Percentiles rank a stretch among this genome's conserved stretches.
Evolutionary conservation across 2,329 filamentous ascomycete species (phyloP).

Genomic region (Knufia fluminis): DNA sequence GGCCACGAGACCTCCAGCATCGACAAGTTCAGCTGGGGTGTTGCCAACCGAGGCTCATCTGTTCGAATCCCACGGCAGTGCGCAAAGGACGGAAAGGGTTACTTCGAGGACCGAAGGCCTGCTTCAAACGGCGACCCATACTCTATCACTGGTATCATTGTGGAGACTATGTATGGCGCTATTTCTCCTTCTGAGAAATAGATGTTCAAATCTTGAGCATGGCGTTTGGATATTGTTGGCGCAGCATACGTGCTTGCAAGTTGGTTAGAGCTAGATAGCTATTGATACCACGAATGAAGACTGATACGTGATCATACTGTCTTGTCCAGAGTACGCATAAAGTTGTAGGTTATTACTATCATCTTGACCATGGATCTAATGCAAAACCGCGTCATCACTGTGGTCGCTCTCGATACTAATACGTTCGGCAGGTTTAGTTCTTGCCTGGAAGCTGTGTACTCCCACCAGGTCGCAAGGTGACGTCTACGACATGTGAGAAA

Average conservation of each 20-base stretch:
- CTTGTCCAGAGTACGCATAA: too few species aligned
- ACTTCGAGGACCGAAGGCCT: conserved; percentile 79
- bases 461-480: too few species aligned
- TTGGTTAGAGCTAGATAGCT: conserved; percentile 1
- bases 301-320: neutral
- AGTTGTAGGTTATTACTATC: too few species aligned
- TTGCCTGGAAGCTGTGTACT: too few species aligned
- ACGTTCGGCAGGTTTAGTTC: too few species aligned
- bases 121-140: conserved; percentile 85
- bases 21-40: conserved; percentile 85
- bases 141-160: conserved; percentile 72
- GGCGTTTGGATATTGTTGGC: conserved; percentile 2
- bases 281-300: neutral
- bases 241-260: neutral
- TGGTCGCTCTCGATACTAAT: too few species aligned
- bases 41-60: conserved; percentile 90
- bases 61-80: conserved; percentile 84
- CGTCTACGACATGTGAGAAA: neutral
- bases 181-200: conserved; percentile 19
- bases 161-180: conserved; percentile 50
- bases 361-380: too few species aligned
- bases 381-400: too few species aligned
- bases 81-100: conserved; percentile 82
- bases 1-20: conserved; percentile 89
- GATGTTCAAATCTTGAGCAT: neutral